Evolutionary conservation across 495 filamentous ascomycete genomes (phyloP).

Genomic region (Sordaria brevicollis): DNA sequence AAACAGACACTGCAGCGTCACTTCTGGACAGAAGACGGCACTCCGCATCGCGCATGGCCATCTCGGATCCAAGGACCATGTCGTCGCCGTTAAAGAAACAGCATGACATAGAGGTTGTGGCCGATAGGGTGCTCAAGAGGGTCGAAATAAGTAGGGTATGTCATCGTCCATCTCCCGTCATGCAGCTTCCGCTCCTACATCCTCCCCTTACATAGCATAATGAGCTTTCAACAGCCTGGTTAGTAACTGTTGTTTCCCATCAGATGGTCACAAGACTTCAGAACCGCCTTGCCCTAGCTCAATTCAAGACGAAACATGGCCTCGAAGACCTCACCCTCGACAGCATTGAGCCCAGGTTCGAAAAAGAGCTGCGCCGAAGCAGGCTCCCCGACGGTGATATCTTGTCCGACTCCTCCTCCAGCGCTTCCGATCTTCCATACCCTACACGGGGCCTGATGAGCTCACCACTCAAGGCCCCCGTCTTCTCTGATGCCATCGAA

Average conservation of each 20-base stretch:
- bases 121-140: slow-evolving; percentile 57
- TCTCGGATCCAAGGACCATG: slow-evolving; percentile 32
- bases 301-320: slow-evolving; percentile 92
- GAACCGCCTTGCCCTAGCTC: slow-evolving; percentile 86
- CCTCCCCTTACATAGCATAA: slow-evolving; percentile 1
- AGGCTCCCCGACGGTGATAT: slow-evolving; percentile 52
- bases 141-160: slow-evolving; percentile 77
- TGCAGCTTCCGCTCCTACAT: background rate
- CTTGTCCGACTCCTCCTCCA: slow-evolving; percentile 74
- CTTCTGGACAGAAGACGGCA: slow-evolving; percentile 13
- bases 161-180: background rate
- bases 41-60: slow-evolving; percentile 2
- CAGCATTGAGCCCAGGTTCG: slow-evolving; percentile 61
- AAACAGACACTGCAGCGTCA: slow-evolving; percentile 10
- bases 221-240: background rate
- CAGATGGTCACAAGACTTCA: slow-evolving; percentile 88
- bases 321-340: slow-evolving; percentile 69
- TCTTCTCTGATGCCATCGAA: slow-evolving; percentile 58
- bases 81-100: slow-evolving; percentile 47
- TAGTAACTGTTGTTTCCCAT: slow-evolving; percentile 6
- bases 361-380: slow-evolving; percentile 60
- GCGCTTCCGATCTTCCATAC: slow-evolving; percentile 49
- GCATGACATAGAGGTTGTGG: slow-evolving; percentile 48
- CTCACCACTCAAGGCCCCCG: slow-evolving; percentile 53
- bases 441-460: slow-evolving; percentile 44